phyloP scores from a whole-genome alignment of 169 alveolate species.

The Neospora caninum region DNA sequence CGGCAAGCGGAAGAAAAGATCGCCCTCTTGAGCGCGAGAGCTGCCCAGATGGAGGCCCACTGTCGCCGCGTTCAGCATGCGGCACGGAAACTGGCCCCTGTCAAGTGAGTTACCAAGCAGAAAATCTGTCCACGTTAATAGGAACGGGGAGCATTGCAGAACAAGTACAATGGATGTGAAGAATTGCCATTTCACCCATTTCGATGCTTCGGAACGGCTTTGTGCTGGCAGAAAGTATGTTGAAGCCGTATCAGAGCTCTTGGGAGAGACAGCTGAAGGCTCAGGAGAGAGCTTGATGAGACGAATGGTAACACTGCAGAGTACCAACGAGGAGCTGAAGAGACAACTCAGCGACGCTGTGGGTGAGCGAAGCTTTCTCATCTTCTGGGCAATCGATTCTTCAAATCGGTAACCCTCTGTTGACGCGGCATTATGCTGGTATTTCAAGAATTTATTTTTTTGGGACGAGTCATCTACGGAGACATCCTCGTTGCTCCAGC shows the following conservation, averaged over 20 bases:
- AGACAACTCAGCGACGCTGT: not conserved
- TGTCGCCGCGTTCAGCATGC: not conserved
- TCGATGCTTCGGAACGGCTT: not conserved
- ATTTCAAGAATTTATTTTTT: too few relatives aligned
- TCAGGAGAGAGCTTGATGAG: conserved; percentile 8
- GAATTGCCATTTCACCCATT: not conserved
- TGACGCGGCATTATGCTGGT: too few relatives aligned
- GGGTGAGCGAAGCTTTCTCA: not conserved
- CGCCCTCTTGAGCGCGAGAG: not conserved
- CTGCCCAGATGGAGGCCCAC: not conserved
- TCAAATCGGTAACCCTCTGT: not conserved
- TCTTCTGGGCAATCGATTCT: not conserved
- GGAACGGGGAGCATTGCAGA: too few relatives aligned
- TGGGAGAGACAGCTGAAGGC: not conserved
- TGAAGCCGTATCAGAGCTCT: conserved; percentile 10
- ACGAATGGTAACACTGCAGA: conserved; percentile 11
- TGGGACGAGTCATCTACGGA: too few relatives aligned
- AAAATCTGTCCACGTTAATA: too few relatives aligned
- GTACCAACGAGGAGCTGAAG: conserved; percentile 28
- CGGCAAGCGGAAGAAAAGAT: not conserved
- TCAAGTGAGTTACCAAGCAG: not conserved
- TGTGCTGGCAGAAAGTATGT: conserved; percentile 15
- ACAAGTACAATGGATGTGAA: too few relatives aligned
- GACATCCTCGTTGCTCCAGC: too few relatives aligned
- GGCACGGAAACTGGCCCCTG: not conserved